Percentiles rank a stretch among this genome's conserved stretches.
These are phyloP conservation scores for Fusarium hainanense DNA, from an alignment of 2,329 filamentous ascomycete genomes.

Conservation along the genomic window DNA sequence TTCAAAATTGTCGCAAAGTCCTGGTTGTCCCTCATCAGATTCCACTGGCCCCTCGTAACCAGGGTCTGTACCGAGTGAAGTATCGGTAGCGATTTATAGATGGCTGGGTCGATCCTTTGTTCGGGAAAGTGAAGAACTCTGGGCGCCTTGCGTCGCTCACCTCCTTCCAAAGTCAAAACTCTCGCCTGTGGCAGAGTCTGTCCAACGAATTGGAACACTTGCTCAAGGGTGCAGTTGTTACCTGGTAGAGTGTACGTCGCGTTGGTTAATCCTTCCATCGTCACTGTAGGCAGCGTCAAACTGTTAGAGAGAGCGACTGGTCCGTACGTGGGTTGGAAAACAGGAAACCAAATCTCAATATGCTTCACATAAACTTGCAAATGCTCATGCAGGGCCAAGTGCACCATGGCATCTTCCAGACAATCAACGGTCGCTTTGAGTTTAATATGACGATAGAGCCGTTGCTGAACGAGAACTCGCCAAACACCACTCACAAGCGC, in stretches of 20 bases:
- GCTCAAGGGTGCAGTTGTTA: slow-evolving; percentile 76
- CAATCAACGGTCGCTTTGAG: slow-evolving; percentile 76
- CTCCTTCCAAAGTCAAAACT: slow-evolving; percentile 79
- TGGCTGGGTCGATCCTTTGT: slow-evolving; percentile 33
- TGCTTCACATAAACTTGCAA: slow-evolving; percentile 75
- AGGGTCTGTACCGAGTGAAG: slow-evolving; percentile 72
- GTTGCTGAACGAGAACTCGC: slow-evolving; percentile 75
- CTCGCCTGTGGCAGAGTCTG: slow-evolving; percentile 68
- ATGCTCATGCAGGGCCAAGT: slow-evolving; percentile 69
- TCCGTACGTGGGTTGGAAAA: slow-evolving; percentile 70
- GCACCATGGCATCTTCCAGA: slow-evolving; percentile 67
- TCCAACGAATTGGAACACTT: slow-evolving; percentile 73
- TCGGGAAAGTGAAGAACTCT: slow-evolving; percentile 62
- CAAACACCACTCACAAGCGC: slow-evolving; percentile 72
- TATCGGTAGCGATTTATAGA: slow-evolving; percentile 54
- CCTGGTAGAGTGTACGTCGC: slow-evolving; percentile 68
- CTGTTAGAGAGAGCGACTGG: slow-evolving; percentile 57
- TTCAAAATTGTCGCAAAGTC: slow-evolving; percentile 72
- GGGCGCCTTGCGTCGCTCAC: slow-evolving; percentile 79
- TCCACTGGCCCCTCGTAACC: slow-evolving; percentile 81
- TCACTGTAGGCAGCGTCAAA: slow-evolving; percentile 63
- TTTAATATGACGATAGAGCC: slow-evolving; percentile 80
- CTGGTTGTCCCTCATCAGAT: slow-evolving; percentile 71
- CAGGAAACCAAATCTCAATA: slow-evolving; percentile 81
- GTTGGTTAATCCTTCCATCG: slow-evolving; percentile 65